Percentiles rank a stretch among this genome's conserved stretches.
Conservation (phyloP, 2,329 filamentous ascomycete species). For the Tolypocladium cylindrosporum region DNA sequence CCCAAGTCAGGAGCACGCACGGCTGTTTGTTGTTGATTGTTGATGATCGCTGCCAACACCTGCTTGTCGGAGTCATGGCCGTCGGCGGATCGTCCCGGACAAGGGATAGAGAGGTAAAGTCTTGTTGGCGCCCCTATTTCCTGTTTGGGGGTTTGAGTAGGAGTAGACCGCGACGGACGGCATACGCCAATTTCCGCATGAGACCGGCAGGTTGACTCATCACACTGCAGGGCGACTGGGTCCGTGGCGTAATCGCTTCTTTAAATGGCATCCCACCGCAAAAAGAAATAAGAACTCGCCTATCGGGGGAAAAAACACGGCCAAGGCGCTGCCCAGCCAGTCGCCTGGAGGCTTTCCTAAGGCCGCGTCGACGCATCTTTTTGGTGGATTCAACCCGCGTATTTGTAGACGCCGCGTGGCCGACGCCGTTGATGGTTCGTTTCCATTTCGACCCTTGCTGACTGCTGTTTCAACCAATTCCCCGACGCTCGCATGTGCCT, state of each 20-base stretch:
- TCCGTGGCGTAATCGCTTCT: neutral
- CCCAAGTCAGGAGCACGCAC: neutral
- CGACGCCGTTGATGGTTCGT: neutral
- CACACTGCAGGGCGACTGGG: constrained; percentile 1
- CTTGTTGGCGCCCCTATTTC: neutral
- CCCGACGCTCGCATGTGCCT: neutral
- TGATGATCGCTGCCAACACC: neutral
- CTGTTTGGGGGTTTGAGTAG: neutral
- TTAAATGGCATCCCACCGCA: neutral
- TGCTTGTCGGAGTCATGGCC: neutral
- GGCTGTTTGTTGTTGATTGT: no score
- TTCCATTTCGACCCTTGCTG: neutral
- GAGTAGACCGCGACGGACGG: neutral
- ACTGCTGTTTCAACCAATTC: neutral
- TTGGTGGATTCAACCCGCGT: neutral
- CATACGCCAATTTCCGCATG: neutral
- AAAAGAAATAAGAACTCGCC: neutral
- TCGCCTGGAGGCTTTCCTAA: no score
- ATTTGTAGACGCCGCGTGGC: neutral
- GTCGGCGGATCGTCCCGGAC: neutral
- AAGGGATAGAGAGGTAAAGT: neutral
- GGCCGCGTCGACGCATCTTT: neutral
- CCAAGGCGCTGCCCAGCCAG: neutral
- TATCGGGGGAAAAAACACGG: neutral
- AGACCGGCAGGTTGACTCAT: neutral